Base-by-base conservation (phyloP, 2,329 filamentous ascomycete species). In the Aspergillus terreus region DNA sequence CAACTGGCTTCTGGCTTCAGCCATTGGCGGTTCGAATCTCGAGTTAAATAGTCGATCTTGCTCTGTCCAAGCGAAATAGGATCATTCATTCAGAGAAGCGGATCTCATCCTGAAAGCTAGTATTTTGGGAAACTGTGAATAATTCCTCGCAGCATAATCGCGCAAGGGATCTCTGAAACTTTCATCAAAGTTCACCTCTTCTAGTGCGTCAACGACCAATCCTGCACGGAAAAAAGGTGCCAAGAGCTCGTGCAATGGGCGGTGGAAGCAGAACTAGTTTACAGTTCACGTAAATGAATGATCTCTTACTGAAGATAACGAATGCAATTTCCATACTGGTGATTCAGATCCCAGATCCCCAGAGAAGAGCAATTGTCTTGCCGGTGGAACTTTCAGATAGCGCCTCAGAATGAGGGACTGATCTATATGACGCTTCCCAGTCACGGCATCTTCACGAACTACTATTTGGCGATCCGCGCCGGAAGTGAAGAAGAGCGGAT, bases 401-500 rank as follows among this genome's bases (percentile, higher is more conserved):
- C 30, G 27, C 2, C 21, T 27, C 19, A 49, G 30, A 4, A 49
- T 12, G 4, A 49, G 43, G 44, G 68, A 66, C 32, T 69, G 68
- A 14, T 60, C 54, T 1, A 72, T 56, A 7, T 68, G 61, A n/a
- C 65, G 61, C 46, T 71, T 63, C 9, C 71, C 74, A 1, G 70
- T 74, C 10, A 47, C 55, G 0, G 64, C 63, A 45, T 75, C 63
- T 38, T 70, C 70, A 17, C 56, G 61, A n/a, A 74, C 55, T n/a
- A 73, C 66, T 38, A 79, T 64, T 19, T 65, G 63, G 4, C 73
- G 70, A 6, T 68, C 62, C 2, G 71, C 68, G 2, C 69, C 71
- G 2, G 75, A 73, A 4, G 77, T 80, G 57, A 77, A 74, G 63
- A 80, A 78, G 4, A 76, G 71, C 5, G 77, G 77, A 52, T 80